These are phyloP conservation scores for Diaporthe sp. DNA, from an alignment of 2,329 filamentous ascomycete genomes.

Conservation along the genomic window DNA sequence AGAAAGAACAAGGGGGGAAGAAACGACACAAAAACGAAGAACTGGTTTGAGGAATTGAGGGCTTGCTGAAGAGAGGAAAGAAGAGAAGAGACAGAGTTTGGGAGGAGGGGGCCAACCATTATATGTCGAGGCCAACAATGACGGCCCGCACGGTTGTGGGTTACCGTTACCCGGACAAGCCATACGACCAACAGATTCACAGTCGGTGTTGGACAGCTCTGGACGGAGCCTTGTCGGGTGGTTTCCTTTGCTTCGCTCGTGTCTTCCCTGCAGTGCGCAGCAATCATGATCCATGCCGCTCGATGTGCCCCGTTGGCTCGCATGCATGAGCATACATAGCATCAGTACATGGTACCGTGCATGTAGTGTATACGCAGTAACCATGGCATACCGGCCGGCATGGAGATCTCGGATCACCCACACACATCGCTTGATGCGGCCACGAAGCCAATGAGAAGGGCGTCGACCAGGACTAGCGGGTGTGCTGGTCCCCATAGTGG, in stretches of 20 bases:
- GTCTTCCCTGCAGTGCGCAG: conserved; percentile 25
- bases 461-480: conserved; percentile 20
- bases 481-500: conserved; percentile 26
- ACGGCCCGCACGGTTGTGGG: conserved; percentile 42
- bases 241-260: conserved; percentile 39
- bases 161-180: conserved; percentile 35
- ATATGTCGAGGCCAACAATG: conserved; percentile 51
- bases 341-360: not conserved
- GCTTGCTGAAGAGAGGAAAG: conserved; percentile 73
- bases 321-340: conserved; percentile 29
- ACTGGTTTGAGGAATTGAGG: conserved; percentile 64
- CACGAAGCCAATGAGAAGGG: conserved; percentile 41
- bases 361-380: not conserved
- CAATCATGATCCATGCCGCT: conserved; percentile 30
- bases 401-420: conserved; percentile 30
- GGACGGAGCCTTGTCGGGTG: conserved; percentile 35
- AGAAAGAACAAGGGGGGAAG: conserved; percentile 46
- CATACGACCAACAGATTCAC: conserved; percentile 35
- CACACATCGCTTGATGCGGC: conserved; percentile 37
- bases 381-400: conserved; percentile 27
- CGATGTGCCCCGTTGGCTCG: conserved; percentile 31
- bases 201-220: conserved; percentile 26
- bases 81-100: conserved; percentile 51
- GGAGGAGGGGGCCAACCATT: conserved; percentile 50
- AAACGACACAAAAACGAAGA: conserved; percentile 55